These are phyloP conservation scores for Fistulifera pelliculosa DNA, from an alignment of 108 stramenopile species.

Conservation along the genomic window DNA sequence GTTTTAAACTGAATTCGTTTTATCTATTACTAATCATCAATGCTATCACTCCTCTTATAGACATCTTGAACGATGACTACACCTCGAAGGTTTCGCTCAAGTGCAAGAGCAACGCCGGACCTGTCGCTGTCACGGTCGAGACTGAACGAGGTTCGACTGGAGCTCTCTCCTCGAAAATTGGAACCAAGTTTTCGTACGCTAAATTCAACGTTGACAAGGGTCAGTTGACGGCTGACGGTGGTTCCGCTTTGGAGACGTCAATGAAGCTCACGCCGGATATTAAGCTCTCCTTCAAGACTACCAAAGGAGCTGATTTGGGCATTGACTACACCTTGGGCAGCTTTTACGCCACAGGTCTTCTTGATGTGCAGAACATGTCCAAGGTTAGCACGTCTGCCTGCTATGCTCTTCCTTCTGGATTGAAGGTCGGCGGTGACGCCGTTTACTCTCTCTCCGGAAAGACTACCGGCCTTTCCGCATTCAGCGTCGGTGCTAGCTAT, in stretches of 20 bases:
- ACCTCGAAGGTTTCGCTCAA: constrained; percentile 74
- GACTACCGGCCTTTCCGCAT: constrained; percentile 60
- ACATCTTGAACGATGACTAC: constrained; percentile 86
- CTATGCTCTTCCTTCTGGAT: constrained; percentile 60
- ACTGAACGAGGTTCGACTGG: constrained; percentile 67
- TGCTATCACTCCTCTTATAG: constrained; percentile 14
- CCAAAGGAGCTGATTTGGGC: constrained; percentile 82
- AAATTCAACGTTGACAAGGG: constrained; percentile 85
- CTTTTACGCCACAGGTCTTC: constrained; percentile 61
- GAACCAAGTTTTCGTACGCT: constrained; percentile 83
- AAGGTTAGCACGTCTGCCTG: constrained; percentile 73
- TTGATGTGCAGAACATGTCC: constrained; percentile 80
- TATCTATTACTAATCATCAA: too few relatives aligned
- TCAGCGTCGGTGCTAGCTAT: constrained; percentile 78
- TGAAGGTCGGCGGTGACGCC: constrained; percentile 76
- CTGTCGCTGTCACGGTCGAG: constrained; percentile 81
- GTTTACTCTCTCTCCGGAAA: constrained; percentile 78
- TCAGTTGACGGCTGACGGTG: constrained; percentile 77
- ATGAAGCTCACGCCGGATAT: constrained; percentile 59
- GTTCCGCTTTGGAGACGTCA: constrained; percentile 78
- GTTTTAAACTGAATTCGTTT: too few relatives aligned
- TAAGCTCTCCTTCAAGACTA: constrained; percentile 83
- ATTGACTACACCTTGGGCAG: constrained; percentile 80
- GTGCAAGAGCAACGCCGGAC: constrained; percentile 80
- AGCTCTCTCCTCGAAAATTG: constrained; percentile 75